Evolutionary conservation across 768 basidiomycete genomes (phyloP), one percentile per base, ranked within the genome.

Genomic region (Leccinum imitatum): DNA sequence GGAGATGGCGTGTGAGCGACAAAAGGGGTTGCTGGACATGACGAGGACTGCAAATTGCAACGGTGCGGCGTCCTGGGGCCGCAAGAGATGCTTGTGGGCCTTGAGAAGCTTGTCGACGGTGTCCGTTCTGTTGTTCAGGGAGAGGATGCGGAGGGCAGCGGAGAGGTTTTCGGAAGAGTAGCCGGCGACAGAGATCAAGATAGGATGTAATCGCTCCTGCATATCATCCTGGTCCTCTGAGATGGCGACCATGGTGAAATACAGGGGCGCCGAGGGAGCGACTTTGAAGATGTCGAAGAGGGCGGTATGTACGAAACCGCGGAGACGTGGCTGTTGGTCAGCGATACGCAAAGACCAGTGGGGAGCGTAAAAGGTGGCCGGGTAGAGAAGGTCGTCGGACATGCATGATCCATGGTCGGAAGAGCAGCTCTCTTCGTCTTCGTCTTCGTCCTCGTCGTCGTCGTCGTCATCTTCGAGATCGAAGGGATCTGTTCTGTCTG

Each of bases 141-240:
- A 69, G 65, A 82, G 69, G 59, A 88, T 84, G 3, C 81, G 79
- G 11, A 90, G 76, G 0, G 87, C 84, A 0, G 81, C 80, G 2
- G 77, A 78, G 33, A 86, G 75, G 14, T 81, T 80, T 19, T 86
- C 84, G 0, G 83, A 76, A 7, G 81, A 79, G 58, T 74, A 69
- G 11, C 80, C 76, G 0, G 85, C 85, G 14, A 80, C 73, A 1
- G 76, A 67, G 55, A 71, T 57, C 0, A 83, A 62, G 33, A 77
- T 67, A 0, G 69, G 55, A 9, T 76, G 65, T 1, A 84, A 70
- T 33, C 73, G 63, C 9, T 68, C 62, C n/a, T 79, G 73, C 9
- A 75, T 71, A 15, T 66, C 66, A 2, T 73, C 68, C 5, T 70
- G 59, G 27, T 79, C 71, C 15, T 66, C 59, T 17, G 79, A 75